Base-by-base conservation (phyloP, 139 green algal genomes). In the Tetradesmus lagerheimii region DNA sequence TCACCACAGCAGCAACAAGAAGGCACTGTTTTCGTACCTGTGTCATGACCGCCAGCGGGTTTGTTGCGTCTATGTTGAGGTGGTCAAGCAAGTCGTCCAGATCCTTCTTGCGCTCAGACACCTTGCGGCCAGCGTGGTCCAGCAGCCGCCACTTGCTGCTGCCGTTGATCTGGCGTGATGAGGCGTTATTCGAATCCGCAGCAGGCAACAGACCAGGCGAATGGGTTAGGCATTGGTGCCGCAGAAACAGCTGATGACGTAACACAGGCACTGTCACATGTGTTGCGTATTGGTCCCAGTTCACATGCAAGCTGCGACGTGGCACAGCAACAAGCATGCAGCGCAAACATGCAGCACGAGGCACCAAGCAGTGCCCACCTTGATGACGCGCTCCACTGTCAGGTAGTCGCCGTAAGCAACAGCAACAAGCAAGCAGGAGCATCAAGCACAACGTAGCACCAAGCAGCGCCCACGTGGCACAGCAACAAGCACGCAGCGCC, bases 1-100 rank as follows among this genome's bases (percentile, higher is more conserved):
- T 16, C 12, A 62, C 4, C 8, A 16, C 47, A 62, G 47, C 47
- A 62, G 47, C n/a, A n/a, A n/a, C n/a, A n/a, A n/a, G n/a, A n/a
- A n/a, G n/a, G n/a, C n/a, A n/a, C n/a, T 62, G 1, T 62, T 14
- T 14, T 29, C 85, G 35, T n/a, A 77, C 87, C 91, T 96, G 94
- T 3, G 93, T 96, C 91, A 96, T 93, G 41, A 95, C 91, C 12
- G 89, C 92, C 25, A 95, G 89, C 6, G 94, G 93, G 89, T 96
- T 96, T 53, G 45, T 77, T 3, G 91, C 93, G 82, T 95, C 87
- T 16, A 96, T 83, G 38, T 31, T 84, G 29, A 95, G 91, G 81
- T 95, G 86, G 15, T 94, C 90, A 62, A 95, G 76, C 86, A 96
- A 43, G 1, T 82, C 57, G 27, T 91, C 77, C 11, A 92, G 34